phyloP scores from a whole-genome alignment of 345 rosid genomes.

The Lenwebbia sp. region DNA sequence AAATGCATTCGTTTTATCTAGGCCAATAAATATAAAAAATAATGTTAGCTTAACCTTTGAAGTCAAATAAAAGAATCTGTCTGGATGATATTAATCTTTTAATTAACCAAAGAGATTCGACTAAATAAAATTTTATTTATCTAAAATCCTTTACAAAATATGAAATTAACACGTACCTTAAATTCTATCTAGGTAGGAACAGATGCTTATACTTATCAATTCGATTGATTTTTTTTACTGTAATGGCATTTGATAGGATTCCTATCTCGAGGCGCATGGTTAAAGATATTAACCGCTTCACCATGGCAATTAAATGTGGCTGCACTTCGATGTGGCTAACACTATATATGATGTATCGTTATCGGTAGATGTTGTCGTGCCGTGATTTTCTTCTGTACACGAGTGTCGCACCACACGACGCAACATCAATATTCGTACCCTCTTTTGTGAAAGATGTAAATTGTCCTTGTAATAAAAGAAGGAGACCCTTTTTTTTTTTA shows the following conservation, averaged over 20 bases:
- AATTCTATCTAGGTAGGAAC: background rate
- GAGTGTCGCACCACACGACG: background rate
- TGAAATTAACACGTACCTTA: background rate
- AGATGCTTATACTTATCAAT: background rate
- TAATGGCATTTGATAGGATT: background rate
- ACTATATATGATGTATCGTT: background rate
- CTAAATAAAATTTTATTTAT: background rate
- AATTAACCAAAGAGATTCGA: background rate
- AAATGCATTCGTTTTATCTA: background rate
- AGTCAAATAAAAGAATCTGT: background rate
- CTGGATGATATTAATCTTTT: background rate
- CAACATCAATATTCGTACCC: background rate
- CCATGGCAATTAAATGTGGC: background rate
- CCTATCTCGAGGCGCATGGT: background rate
- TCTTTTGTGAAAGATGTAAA: accelerated
- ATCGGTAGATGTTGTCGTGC: background rate
- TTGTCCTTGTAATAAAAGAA: background rate
- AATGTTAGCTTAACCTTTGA: background rate
- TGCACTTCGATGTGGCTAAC: background rate
- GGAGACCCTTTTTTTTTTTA: background rate
- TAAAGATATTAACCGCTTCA: background rate
- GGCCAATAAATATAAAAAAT: background rate
- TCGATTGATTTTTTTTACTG: accelerated
- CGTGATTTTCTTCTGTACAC: background rate
- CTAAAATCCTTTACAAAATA: background rate